Conservation (phyloP, 2,329 filamentous ascomycete genomes). For the Exophiala sp. region DNA sequence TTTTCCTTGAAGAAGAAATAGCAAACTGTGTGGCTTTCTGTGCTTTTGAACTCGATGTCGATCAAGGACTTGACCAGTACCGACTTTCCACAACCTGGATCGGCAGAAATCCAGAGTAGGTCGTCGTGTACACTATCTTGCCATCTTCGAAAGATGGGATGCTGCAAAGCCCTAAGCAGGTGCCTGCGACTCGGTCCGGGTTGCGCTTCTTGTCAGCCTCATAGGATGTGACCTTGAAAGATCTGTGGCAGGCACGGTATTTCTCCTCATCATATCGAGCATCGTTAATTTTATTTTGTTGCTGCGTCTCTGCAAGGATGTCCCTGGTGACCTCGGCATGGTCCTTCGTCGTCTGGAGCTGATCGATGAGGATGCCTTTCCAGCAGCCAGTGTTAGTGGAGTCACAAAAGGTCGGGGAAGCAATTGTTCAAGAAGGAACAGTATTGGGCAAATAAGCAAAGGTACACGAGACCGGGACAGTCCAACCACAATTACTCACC, state of each 20-base stretch:
- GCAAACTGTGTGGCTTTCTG: slow-evolving; percentile 26
- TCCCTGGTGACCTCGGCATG: too few species aligned
- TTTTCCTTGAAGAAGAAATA: slow-evolving; percentile 42
- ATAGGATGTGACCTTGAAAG: slow-evolving; percentile 23
- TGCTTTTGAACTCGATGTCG: slow-evolving; percentile 29
- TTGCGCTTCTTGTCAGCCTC: slow-evolving; percentile 34
- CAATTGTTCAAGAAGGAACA: neutral
- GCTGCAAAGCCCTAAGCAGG: slow-evolving; percentile 32
- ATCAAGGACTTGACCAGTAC: slow-evolving; percentile 37
- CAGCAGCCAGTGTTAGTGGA: too few species aligned
- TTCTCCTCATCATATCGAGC: too few species aligned
- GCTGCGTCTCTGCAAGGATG: too few species aligned
- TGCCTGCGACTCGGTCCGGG: slow-evolving; percentile 30
- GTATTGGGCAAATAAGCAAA: neutral
- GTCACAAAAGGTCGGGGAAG: too few species aligned
- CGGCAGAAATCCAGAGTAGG: slow-evolving; percentile 41
- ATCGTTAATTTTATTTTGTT: too few species aligned
- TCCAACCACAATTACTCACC: neutral
- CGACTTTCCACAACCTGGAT: slow-evolving; percentile 43
- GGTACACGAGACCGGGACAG: neutral
- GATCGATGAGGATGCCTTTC: too few species aligned
- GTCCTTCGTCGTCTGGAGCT: too few species aligned
- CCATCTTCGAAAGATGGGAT: slow-evolving; percentile 31
- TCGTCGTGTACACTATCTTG: slow-evolving; percentile 21
- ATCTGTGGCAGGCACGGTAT: too few species aligned